Evolutionary conservation across 2,329 filamentous ascomycete genomes (phyloP).

Genomic region (Fusarium buxicola): DNA sequence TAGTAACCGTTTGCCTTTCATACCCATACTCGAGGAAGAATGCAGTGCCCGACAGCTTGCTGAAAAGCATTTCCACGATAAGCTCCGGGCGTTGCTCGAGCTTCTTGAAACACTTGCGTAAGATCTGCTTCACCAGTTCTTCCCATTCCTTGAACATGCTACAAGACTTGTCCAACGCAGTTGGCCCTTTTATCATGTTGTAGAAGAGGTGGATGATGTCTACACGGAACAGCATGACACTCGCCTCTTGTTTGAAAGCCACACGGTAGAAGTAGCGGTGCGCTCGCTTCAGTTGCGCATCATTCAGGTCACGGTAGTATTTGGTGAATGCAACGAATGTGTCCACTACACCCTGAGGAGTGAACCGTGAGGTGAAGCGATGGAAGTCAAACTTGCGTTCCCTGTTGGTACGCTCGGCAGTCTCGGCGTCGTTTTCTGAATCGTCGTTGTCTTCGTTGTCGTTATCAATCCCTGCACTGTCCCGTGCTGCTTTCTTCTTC

Average conservation of each 20-base stretch:
- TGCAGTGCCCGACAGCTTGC: conserved; percentile 84
- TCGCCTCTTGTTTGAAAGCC: conserved; percentile 94
- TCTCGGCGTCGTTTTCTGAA: conserved; percentile 76
- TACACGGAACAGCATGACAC: conserved; percentile 87
- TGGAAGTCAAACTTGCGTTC: conserved; percentile 96
- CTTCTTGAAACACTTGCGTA: conserved; percentile 85
- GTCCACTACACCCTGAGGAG: conserved; percentile 85
- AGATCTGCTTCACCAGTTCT: conserved; percentile 84
- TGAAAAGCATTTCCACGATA: conserved; percentile 93
- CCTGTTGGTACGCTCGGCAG: conserved; percentile 76
- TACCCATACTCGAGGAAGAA: conserved; percentile 93
- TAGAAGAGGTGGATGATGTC: conserved; percentile 92
- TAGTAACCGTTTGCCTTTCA: conserved; percentile 81
- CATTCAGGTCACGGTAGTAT: conserved; percentile 83
- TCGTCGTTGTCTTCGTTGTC: conserved; percentile 73
- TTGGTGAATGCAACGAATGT: conserved; percentile 85
- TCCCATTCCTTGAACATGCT: conserved; percentile 89
- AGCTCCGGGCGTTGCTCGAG: conserved; percentile 86
- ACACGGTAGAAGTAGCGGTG: conserved; percentile 95
- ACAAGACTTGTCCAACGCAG: conserved; percentile 75
- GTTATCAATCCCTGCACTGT: conserved; percentile 54
- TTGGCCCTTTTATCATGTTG: conserved; percentile 90
- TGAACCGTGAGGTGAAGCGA: conserved; percentile 83
- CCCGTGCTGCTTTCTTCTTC: conserved; percentile 74
- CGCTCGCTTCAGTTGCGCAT: conserved; percentile 86